Percentiles rank a stretch among this genome's conserved stretches.
Conservation (phyloP, 2,329 filamentous ascomycete genomes). For the Ophiosphaerella herpotricha region DNA sequence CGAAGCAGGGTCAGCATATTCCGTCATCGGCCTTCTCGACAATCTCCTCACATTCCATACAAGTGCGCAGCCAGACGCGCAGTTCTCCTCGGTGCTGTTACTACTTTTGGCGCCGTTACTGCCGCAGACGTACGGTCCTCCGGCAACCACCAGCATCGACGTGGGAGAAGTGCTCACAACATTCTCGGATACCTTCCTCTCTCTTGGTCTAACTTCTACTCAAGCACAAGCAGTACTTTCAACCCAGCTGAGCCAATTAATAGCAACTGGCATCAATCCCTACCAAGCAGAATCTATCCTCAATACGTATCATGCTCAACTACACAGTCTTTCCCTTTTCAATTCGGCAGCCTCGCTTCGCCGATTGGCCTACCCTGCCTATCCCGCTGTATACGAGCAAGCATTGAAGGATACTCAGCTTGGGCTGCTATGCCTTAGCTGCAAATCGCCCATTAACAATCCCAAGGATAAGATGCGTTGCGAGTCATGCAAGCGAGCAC, state of each 20-base stretch:
- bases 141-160: constrained; percentile 32
- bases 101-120: constrained; percentile 53
- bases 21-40: constrained; percentile 49
- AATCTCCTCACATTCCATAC: constrained; percentile 51
- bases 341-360: constrained; percentile 62
- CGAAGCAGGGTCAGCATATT: constrained; percentile 43
- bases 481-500: constrained; percentile 54
- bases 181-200: constrained; percentile 48
- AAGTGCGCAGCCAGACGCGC: constrained; percentile 48
- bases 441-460: constrained; percentile 61
- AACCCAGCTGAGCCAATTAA: constrained; percentile 46
- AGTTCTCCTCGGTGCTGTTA: constrained; percentile 54
- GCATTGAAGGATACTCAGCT: constrained; percentile 59
- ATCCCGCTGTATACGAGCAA: constrained; percentile 63
- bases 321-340: constrained; percentile 53
- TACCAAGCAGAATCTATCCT: constrained; percentile 61
- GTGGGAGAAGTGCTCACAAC: constrained; percentile 38
- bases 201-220: constrained; percentile 43
- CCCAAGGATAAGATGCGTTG: constrained; percentile 57
- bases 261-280: constrained; percentile 52
- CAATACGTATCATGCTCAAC: constrained; percentile 61
- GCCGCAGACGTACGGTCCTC: constrained; percentile 46
- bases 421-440: constrained; percentile 60
- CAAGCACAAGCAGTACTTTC: constrained; percentile 50
- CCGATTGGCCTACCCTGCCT: constrained; percentile 58